Evolutionary conservation across 805 yeast species (phyloP).

Genomic region (Candida corydali): DNA sequence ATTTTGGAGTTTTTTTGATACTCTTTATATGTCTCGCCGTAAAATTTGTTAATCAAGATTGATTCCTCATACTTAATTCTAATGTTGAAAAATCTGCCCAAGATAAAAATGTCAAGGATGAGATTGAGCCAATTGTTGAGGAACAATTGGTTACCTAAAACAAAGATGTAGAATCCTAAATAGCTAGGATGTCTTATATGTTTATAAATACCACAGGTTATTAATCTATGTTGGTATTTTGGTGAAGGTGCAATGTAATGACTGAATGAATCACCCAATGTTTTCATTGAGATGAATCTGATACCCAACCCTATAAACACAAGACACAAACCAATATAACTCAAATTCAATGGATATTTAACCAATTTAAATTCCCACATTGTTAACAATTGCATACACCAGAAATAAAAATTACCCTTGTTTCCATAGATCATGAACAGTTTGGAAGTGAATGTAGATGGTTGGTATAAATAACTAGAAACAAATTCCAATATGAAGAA

Average conservation of each 20-base stretch:
- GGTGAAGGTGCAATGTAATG: constrained; percentile 25
- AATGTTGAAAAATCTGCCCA: constrained; percentile 22
- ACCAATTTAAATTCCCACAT: constrained; percentile 19
- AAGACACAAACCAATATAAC: constrained; percentile 14
- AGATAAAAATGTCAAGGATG: constrained; percentile 13
- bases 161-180: constrained; percentile 32
- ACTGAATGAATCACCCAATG: constrained; percentile 32
- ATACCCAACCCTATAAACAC: constrained; percentile 21
- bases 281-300: constrained; percentile 26
- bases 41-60: constrained; percentile 20
- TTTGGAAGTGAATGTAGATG: constrained; percentile 17
- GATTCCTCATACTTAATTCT: constrained; percentile 35
- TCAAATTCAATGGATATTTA: neutral
- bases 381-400: constrained; percentile 23
- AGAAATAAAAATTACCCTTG: constrained; percentile 26
- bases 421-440: constrained; percentile 35
- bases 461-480: constrained; percentile 22
- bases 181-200: constrained; percentile 36
- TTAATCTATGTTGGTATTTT: constrained; percentile 13
- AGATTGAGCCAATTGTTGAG: constrained; percentile 20
- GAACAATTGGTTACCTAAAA: constrained; percentile 26
- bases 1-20: constrained; percentile 21
- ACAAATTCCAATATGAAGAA: constrained; percentile 27
- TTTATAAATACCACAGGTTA: constrained; percentile 30
- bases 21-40: constrained; percentile 23